Percentiles rank a stretch among this genome's conserved stretches.
These are phyloP conservation scores for Pseudonitzschia delicatissima DNA, from an alignment of 108 stramenopile genomes.

Conservation along the genomic window DNA sequence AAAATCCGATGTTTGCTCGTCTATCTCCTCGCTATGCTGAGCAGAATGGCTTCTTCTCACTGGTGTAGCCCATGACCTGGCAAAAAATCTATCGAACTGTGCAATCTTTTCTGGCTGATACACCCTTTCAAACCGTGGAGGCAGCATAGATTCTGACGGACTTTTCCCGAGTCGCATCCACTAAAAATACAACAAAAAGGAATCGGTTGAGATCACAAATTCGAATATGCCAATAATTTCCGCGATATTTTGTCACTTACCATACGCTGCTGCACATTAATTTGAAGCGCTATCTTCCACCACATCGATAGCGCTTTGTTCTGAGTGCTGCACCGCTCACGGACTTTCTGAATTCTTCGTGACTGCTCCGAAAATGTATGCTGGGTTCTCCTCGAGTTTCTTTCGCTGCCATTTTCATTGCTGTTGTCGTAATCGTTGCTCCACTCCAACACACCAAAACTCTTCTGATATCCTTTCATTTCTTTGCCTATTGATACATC, in stretches of 20 bases:
- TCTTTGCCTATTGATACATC: constrained; percentile 73
- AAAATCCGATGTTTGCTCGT: constrained; percentile 44
- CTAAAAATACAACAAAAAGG: not conserved
- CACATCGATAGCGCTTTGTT: constrained; percentile 61
- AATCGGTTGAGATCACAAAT: not conserved
- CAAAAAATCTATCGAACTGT: constrained; percentile 77
- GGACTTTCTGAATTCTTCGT: constrained; percentile 35
- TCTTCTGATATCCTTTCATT: constrained; percentile 65
- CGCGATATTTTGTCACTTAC: not conserved
- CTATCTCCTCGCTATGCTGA: constrained; percentile 45
- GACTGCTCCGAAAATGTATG: constrained; percentile 17
- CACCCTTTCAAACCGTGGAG: constrained; percentile 66
- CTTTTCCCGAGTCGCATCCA: constrained; percentile 76
- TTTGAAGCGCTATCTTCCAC: constrained; percentile 77
- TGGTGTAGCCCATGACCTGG: constrained; percentile 68
- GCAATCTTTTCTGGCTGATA: constrained; percentile 66
- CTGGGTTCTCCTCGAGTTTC: not conserved
- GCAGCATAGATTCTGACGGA: constrained; percentile 44
- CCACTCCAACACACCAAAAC: constrained; percentile 66
- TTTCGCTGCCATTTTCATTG: constrained; percentile 1
- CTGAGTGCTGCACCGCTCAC: constrained; percentile 54
- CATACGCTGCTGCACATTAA: constrained; percentile 74
- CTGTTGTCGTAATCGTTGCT: constrained; percentile 22
- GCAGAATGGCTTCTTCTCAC: constrained; percentile 71
- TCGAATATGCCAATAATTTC: no score